Percentiles rank a stretch among this genome's conserved stretches.
Evolutionary conservation across 148 eudicot species (phyloP).

Genomic region (Fagopyrum esculentum): DNA sequence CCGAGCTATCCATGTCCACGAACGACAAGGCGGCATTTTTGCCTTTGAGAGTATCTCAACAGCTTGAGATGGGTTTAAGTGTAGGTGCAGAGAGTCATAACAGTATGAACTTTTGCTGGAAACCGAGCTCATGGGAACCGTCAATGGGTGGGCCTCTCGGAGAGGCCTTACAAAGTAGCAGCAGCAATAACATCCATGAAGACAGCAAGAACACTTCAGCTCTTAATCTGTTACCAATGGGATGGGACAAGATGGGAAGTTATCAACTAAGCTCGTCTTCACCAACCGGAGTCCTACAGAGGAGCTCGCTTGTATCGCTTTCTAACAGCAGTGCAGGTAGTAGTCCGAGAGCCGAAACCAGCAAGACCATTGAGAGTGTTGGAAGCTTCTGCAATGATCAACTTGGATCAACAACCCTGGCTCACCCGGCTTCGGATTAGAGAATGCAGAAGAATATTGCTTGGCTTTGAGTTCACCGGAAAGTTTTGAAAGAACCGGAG

Average conservation of each 20-base stretch:
- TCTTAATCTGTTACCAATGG: slow-evolving; percentile 36
- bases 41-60: slow-evolving; percentile 28
- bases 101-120: slow-evolving; percentile 25
- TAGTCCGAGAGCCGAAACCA: slow-evolving; percentile 14
- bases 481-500: neutral
- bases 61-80: slow-evolving; percentile 34
- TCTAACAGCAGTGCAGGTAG: slow-evolving; percentile 50
- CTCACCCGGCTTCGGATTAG: neutral
- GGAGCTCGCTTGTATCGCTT: slow-evolving; percentile 33
- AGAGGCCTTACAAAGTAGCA: slow-evolving; percentile 43
- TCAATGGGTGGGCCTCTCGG: slow-evolving; percentile 64
- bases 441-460: too few species aligned
- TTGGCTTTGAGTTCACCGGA: neutral
- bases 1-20: slow-evolving; percentile 49
- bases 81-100: slow-evolving; percentile 23
- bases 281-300: slow-evolving; percentile 53
- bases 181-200: slow-evolving; percentile 6
- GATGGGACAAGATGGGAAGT: slow-evolving; percentile 27
- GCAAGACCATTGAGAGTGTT: neutral
- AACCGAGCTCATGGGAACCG: slow-evolving; percentile 54
- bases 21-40: slow-evolving; percentile 24
- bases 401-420: neutral
- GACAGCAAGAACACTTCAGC: slow-evolving; percentile 24
- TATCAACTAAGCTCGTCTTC: slow-evolving; percentile 34
- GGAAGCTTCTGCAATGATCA: slow-evolving; percentile 11